Percentiles rank a stretch among this genome's conserved stretches.
Evolutionary conservation across 768 basidiomycete genomes (phyloP).

Genomic region (Phaeolepiota aurea): DNA sequence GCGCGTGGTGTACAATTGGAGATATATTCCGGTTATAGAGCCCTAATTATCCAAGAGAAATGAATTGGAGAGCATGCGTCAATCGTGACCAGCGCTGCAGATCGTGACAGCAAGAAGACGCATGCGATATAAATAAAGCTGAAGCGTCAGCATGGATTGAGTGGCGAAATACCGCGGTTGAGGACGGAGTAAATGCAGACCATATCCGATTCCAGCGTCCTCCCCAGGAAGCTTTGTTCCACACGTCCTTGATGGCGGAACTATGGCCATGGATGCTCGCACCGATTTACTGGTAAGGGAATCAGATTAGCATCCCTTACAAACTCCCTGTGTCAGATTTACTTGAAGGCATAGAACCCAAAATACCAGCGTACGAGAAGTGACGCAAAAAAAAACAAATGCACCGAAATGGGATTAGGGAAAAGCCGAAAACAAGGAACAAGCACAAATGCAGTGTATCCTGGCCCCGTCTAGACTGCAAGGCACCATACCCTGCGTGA

Average conservation of each 20-base stretch:
- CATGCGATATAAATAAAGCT: not conserved
- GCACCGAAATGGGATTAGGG: not conserved
- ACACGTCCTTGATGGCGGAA: not conserved
- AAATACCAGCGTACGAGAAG: not conserved
- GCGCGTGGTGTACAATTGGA: not conserved
- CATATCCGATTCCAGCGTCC: not conserved
- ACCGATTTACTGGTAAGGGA: no score
- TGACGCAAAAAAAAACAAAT: not conserved
- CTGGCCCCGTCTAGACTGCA: slow-evolving; percentile 74
- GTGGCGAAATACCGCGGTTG: not conserved
- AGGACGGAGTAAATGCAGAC: not conserved
- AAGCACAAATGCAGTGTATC: slow-evolving; percentile 79
- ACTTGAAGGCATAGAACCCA: not conserved
- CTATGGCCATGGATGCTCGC: no score
- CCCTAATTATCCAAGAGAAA: not conserved
- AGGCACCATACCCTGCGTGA: no score
- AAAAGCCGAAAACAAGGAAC: no score
- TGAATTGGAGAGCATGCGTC: not conserved
- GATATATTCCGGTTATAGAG: not conserved
- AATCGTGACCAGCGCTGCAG: not conserved
- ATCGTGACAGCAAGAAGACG: not conserved
- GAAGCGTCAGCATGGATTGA: no score
- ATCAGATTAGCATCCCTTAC: no score
- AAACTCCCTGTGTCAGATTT: no score
- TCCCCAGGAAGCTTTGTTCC: not conserved